Percentiles rank a stretch among this genome's conserved stretches.
Conservation (phyloP, 805 yeast species). For the Candida berthetii region DNA sequence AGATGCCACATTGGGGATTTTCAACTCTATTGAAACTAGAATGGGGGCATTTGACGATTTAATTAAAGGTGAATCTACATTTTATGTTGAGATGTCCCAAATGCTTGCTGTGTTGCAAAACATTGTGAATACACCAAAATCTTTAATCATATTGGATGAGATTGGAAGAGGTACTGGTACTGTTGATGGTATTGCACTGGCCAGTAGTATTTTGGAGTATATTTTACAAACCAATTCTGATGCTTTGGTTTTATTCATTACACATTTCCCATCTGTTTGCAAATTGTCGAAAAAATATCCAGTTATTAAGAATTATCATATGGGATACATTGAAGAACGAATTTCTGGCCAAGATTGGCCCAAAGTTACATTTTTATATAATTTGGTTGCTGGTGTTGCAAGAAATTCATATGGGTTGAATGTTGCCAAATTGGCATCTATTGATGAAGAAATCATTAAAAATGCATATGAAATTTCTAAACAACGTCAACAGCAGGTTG, state of each 20-base stretch:
- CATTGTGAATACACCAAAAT: constrained; percentile 58
- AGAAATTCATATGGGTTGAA: constrained; percentile 96
- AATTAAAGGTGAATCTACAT: constrained; percentile 92
- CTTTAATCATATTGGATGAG: constrained; percentile 87
- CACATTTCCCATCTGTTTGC: constrained; percentile 93
- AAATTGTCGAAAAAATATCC: constrained; percentile 56
- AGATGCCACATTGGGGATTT: constrained; percentile 71
- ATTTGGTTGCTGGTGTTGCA: constrained; percentile 85
- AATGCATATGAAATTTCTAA: constrained; percentile 89
- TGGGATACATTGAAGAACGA: constrained; percentile 48
- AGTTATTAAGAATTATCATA: constrained; percentile 82
- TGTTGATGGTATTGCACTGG: constrained; percentile 95
- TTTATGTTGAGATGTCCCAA: constrained; percentile 94
- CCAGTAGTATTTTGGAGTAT: constrained; percentile 90
- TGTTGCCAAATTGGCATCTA: constrained; percentile 92
- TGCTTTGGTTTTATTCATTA: constrained; percentile 85
- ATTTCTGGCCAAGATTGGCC: constrained; percentile 26
- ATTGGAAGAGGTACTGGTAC: constrained; percentile 80
- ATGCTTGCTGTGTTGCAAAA: constrained; percentile 71
- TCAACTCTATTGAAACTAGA: constrained; percentile 88
- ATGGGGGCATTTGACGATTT: constrained; percentile 99
- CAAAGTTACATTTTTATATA: constrained; percentile 83
- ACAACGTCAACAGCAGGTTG: constrained; percentile 61
- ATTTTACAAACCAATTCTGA: constrained; percentile 49
- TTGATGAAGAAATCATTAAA: constrained; percentile 77